A percentile compares a stretch with the other conserved stretches of the same genome.
Evolutionary conservation across 2,329 filamentous ascomycete species (phyloP).

Genomic region (Sclerotinia nivalis): DNA sequence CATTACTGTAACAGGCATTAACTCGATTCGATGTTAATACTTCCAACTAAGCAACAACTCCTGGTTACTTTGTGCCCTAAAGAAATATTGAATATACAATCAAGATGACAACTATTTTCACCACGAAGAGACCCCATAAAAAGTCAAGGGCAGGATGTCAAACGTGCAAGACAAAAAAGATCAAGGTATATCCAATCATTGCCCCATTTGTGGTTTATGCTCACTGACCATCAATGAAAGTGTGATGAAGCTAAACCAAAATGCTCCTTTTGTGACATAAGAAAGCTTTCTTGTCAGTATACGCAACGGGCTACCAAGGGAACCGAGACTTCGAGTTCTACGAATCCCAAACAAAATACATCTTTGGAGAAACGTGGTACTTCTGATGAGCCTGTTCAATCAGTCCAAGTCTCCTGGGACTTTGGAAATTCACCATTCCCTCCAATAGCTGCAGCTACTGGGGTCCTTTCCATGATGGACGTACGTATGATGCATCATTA

Average conservation of each 20-base stretch:
- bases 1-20: not conserved
- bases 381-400: not conserved
- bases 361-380: not conserved
- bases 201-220: not conserved
- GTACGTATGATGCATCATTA: slow-evolving; percentile 39
- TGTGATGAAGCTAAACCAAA: slow-evolving; percentile 39
- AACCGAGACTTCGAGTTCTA: not conserved
- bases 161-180: slow-evolving; percentile 38
- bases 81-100: not conserved
- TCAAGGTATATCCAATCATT: slow-evolving; percentile 33
- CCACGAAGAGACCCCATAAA: slow-evolving; percentile 39
- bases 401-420: slow-evolving; percentile 16
- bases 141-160: slow-evolving; percentile 39
- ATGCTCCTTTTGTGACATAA: slow-evolving; percentile 36
- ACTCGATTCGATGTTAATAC: not conserved
- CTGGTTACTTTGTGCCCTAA: not conserved
- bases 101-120: slow-evolving; percentile 28
- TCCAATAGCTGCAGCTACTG: slow-evolving; percentile 27
- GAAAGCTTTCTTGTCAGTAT: slow-evolving; percentile 36
- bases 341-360: not conserved
- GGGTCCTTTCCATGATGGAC: slow-evolving; percentile 31
- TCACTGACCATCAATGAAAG: slow-evolving; percentile 28
- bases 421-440: slow-evolving; percentile 25
- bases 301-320: slow-evolving; percentile 1
- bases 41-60: not conserved